Evolutionary conservation across 768 basidiomycete genomes (phyloP), one percentile per base, ranked within the genome.

Genomic region (Suillus spraguei): DNA sequence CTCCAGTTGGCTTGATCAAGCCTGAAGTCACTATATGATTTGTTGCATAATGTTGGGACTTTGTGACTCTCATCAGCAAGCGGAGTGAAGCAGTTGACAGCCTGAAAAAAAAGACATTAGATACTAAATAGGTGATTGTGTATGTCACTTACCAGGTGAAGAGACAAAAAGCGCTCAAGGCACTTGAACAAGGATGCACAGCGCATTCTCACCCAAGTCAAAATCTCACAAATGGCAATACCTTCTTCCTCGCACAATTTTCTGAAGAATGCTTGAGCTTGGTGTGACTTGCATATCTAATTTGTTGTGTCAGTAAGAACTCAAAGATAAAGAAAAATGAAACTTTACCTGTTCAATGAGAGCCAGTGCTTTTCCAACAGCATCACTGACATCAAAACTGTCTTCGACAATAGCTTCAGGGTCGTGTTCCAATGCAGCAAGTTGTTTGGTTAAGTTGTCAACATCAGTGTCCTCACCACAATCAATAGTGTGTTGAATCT

Each of bases 11-110:
- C 41, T 8, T 16, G 1, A 42, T 42, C 16, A 17, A 42, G 41
- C 41, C 17, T 42, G 41, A 42, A 42, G 41, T 74, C 65, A 13
- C 59, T 59, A 64, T 75, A 76, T 13, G 44, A 11, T n/a, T 46
- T 46, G 4, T 22, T 46, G 44, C 10, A n/a, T n/a, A 46, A 11
- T 0, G 22, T 44, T 4, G 72, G 74, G 16, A 76, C 60, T 44
- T 73, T 53, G 1, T 44, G 47, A 17, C 63, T 67, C 10, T 66
- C 63, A 68, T 75, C 70, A 39, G 72, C 68, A 20, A 46, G 44
- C 1, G n/a, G 44, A 4, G 44, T 46, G n/a, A 46, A 46, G 4
- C 2, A n/a, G n/a, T 46, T 46, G 44, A 46, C 44, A 22, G 44
- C 44, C 44, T 46, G n/a, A 46, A 46, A 46, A 10, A 46, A 46